Percentiles rank a stretch among this genome's conserved stretches.
phyloP scores from a whole-genome alignment of 2,329 filamentous ascomycete species.

The Fusarium setosum region DNA sequence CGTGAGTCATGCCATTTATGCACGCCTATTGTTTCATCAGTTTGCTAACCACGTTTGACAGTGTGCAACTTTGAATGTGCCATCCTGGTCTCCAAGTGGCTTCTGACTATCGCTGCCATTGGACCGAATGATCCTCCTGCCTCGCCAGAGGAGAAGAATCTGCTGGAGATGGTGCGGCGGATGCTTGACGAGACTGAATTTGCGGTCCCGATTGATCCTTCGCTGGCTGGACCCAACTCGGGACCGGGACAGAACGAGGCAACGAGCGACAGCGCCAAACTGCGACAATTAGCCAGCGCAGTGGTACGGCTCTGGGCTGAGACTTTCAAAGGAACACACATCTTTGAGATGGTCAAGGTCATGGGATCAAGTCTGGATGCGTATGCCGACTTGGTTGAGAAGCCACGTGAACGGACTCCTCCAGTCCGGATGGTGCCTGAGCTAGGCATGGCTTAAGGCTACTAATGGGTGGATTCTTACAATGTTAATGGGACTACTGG shows the following conservation, averaged over 20 bases:
- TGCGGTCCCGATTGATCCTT: constrained; percentile 69
- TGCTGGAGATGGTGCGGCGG: constrained; percentile 66
- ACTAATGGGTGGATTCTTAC: background rate
- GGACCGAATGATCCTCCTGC: constrained; percentile 61
- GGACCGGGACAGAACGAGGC: constrained; percentile 55
- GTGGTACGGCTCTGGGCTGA: constrained; percentile 71
- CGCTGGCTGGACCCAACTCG: constrained; percentile 55
- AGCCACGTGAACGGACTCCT: constrained; percentile 59
- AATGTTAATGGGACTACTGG: background rate
- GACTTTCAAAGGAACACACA: constrained; percentile 70
- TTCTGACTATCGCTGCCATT: constrained; percentile 66
- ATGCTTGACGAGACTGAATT: constrained; percentile 74
- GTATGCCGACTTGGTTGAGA: constrained; percentile 68
- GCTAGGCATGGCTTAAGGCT: constrained; percentile 29
- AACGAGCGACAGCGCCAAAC: constrained; percentile 60
- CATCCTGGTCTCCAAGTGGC: constrained; percentile 70
- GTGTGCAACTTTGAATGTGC: constrained; percentile 73
- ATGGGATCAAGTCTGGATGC: constrained; percentile 68
- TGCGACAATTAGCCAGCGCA: constrained; percentile 67
- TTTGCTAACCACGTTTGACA: constrained; percentile 31
- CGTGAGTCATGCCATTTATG: constrained; percentile 53
- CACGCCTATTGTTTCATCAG: background rate
- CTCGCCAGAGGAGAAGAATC: constrained; percentile 63
- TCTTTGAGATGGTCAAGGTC: constrained; percentile 69
- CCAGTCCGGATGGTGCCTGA: constrained; percentile 37